Percentiles rank a stretch among this genome's conserved stretches.
phyloP scores from a whole-genome alignment of 169 alveolate genomes.

The Cryptosporidium felis region DNA sequence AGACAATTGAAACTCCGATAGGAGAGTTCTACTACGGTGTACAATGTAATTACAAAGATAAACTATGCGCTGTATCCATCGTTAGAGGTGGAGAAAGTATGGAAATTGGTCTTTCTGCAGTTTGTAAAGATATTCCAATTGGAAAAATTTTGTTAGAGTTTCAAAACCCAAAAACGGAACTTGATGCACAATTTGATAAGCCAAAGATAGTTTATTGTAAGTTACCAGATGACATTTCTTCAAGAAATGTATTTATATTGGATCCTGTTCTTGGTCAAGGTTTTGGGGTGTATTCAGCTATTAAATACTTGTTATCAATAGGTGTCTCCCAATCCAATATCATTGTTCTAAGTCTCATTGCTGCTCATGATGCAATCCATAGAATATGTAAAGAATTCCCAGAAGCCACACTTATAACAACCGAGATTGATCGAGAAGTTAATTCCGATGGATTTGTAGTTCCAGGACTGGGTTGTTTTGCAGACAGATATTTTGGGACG shows the following conservation, averaged over 20 bases:
- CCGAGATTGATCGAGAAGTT: conserved; percentile 64
- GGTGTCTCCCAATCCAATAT: conserved; percentile 65
- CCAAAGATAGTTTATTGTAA: conserved; percentile 65
- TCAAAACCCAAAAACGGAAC: conserved; percentile 64
- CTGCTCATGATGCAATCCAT: conserved; percentile 65
- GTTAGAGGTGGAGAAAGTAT: conserved; percentile 72
- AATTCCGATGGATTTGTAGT: conserved; percentile 53
- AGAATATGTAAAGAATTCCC: conserved; percentile 68
- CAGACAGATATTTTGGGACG: conserved; percentile 73
- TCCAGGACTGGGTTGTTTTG: conserved; percentile 72
- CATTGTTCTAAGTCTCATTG: conserved; percentile 57
- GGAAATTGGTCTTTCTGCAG: conserved; percentile 70
- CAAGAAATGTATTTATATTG: conserved; percentile 63
- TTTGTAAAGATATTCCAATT: conserved; percentile 63
- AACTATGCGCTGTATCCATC: conserved; percentile 69
- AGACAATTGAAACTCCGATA: conserved; percentile 68
- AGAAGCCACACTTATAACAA: conserved; percentile 55
- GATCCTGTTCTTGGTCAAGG: conserved; percentile 71
- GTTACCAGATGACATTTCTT: conserved; percentile 58
- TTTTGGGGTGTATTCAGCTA: conserved; percentile 59
- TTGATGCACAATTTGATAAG: conserved; percentile 48
- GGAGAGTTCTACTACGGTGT: conserved; percentile 66
- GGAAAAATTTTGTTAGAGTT: conserved; percentile 65
- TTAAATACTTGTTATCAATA: conserved; percentile 12
- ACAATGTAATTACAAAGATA: conserved; percentile 38